Base-by-base conservation (phyloP, 1,284 basidiomycete species). In the Marasmius oreades region DNA sequence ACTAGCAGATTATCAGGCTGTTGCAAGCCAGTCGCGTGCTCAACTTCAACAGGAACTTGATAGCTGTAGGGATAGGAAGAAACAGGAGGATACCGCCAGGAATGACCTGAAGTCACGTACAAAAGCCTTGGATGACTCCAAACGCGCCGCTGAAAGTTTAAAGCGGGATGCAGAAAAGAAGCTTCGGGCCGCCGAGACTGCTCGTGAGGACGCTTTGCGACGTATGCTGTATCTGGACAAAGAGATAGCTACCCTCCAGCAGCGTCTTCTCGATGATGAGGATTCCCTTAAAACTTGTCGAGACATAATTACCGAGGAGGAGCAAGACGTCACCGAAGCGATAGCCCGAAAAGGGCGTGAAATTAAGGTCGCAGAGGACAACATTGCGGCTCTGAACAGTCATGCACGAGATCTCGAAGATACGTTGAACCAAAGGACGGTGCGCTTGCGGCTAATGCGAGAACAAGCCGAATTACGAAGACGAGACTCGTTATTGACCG, bases 91-190 rank as follows among this genome's bases (percentile, higher is more conserved):
- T 64, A 77, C 77, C 2, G 81, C 83, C 24, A 83, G 92, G 54
- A 73, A 81, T 26, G 93, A 97, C 67, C 75, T 93, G 55, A 95
- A 94, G 69, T 70, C 81, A 20, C 84, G 87, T 53, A 91, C 90
- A 52, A 95, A 95, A 71, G 72, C 77, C 0, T 77, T 97, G 6
- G 95, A 98, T 64, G 95, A 98, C 66, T 79, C 85, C 57, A 93
- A 91, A 72, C 86, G 95, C 39, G 76, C 78, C 47, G 92, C 94
- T 5, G 95, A 98, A 69, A 77, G 81, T 51, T 73, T 77, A 53
- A 88, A 86, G 66, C 80, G 87, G 47, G 94, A 98, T 39, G 92
- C 89, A 1, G 95, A 98, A 72, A 93, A 92, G 75, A 87, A 87
- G 61, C 77, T 96, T 56, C 90, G 88, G 63, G 77, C 80, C 16